Evolutionary conservation across 192 early-diverging fungal genomes (phyloP).

Genomic region (Kappamyces sp.): DNA sequence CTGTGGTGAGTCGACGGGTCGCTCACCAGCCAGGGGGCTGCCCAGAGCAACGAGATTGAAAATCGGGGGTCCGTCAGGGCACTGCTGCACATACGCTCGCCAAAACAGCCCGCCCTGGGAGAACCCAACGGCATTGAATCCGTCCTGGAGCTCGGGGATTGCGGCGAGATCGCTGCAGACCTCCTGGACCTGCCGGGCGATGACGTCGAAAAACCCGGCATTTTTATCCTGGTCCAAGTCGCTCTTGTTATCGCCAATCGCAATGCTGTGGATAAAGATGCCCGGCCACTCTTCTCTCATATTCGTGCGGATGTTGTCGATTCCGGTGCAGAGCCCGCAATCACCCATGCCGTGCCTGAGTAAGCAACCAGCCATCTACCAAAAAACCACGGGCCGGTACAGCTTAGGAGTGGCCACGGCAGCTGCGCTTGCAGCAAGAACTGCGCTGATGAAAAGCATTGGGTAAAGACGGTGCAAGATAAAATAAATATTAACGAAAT

Average conservation of each 20-base stretch:
- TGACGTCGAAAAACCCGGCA: constrained; percentile 78
- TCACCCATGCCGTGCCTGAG: constrained; percentile 92
- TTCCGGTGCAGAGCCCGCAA: constrained; percentile 26
- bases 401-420: not conserved
- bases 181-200: constrained; percentile 72
- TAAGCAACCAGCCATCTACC: constrained; percentile 26
- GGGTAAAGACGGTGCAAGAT: not conserved
- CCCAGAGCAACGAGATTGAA: constrained; percentile 83
- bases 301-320: constrained; percentile 19
- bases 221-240: constrained; percentile 59
- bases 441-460: not conserved
- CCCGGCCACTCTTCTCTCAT: constrained; percentile 42
- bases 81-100: constrained; percentile 77
- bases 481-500: constrained; percentile 4
- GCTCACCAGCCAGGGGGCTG: constrained; percentile 66
- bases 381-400: too few species aligned
- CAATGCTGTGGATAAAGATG: constrained; percentile 71
- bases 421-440: constrained; percentile 1
- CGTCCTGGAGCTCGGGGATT: constrained; percentile 56
- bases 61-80: constrained; percentile 60
- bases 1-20: constrained; percentile 1
- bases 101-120: constrained; percentile 73
- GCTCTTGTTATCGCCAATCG: constrained; percentile 51
- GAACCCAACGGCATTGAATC: constrained; percentile 90
- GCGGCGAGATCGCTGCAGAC: constrained; percentile 64